Conservation (phyloP, 2,329 filamentous ascomycete genomes). For the Mycocentrospora acerina region DNA sequence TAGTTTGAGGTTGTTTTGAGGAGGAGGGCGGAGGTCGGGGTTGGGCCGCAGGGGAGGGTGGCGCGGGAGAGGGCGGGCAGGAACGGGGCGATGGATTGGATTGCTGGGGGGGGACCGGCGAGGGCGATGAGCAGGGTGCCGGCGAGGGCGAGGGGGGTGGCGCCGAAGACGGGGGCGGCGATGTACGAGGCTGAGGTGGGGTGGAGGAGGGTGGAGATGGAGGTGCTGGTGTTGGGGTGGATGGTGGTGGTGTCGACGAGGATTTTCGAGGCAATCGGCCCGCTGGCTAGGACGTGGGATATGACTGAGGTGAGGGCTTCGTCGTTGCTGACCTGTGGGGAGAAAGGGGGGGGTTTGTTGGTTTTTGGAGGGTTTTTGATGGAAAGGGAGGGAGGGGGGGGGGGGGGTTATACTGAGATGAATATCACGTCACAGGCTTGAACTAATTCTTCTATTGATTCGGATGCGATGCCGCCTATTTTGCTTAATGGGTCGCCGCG, state of each 20-base stretch:
- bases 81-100: conserved; percentile 42
- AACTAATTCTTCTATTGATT: conserved; percentile 17
- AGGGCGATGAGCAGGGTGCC: conserved; percentile 52
- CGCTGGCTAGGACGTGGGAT: conserved; percentile 18
- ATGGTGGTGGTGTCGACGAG: conserved; percentile 56
- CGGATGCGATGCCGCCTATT: conserved; percentile 19
- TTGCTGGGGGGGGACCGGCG: conserved; percentile 44
- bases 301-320: conserved; percentile 40
- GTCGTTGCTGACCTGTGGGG: conserved; percentile 48
- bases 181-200: conserved; percentile 41
- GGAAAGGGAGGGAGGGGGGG: background rate
- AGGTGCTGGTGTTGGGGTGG: conserved; percentile 47
- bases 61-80: conserved; percentile 45
- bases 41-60: conserved; percentile 47
- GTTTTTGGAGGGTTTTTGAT: background rate
- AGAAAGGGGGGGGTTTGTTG: too few species aligned
- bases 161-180: conserved; percentile 54
- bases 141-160: conserved; percentile 51
- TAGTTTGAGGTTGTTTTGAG: conserved; percentile 55
- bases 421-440: conserved; percentile 27
- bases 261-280: conserved; percentile 42
- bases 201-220: conserved; percentile 29
- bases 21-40: conserved; percentile 48
- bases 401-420: conserved; percentile 32
- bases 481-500: conserved; percentile 43